phyloP scores from a whole-genome alignment of 768 basidiomycete genomes.

The Tricholoma flavovirens region DNA sequence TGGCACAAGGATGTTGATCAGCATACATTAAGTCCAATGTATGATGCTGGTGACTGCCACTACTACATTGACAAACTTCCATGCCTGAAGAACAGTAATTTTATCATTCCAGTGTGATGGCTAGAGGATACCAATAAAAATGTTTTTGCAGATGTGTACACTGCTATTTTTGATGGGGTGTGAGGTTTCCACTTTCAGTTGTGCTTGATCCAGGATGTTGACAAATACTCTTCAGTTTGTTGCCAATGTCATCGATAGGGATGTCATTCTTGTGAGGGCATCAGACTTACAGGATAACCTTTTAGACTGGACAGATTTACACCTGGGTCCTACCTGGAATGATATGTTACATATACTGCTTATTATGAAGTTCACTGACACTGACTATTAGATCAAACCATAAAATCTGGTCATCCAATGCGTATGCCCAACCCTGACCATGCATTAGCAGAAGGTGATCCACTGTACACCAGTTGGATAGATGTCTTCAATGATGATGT shows the following conservation, averaged over 20 bases:
- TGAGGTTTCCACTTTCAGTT: neutral
- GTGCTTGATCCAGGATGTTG: neutral
- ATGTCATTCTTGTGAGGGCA: neutral
- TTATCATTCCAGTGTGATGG: slow-evolving; percentile 21
- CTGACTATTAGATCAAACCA: neutral
- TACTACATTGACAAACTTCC: slow-evolving; percentile 21
- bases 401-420: neutral
- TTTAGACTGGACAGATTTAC: neutral
- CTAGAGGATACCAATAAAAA: slow-evolving; percentile 14
- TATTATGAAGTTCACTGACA: neutral
- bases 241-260: neutral
- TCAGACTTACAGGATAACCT: neutral
- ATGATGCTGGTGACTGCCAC: slow-evolving; percentile 16
- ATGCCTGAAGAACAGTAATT: slow-evolving; percentile 4
- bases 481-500: too few relatives aligned
- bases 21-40: slow-evolving; percentile 23
- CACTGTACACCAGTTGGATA: too few relatives aligned
- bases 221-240: neutral
- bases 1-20: slow-evolving; percentile 21
- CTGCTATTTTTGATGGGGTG: neutral
- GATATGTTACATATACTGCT: neutral
- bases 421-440: neutral
- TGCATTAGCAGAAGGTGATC: neutral
- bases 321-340: neutral
- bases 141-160: neutral